These are phyloP conservation scores for Colletotrichum costaricense DNA, from an alignment of 2,329 filamentous ascomycete species.

Conservation along the genomic window DNA sequence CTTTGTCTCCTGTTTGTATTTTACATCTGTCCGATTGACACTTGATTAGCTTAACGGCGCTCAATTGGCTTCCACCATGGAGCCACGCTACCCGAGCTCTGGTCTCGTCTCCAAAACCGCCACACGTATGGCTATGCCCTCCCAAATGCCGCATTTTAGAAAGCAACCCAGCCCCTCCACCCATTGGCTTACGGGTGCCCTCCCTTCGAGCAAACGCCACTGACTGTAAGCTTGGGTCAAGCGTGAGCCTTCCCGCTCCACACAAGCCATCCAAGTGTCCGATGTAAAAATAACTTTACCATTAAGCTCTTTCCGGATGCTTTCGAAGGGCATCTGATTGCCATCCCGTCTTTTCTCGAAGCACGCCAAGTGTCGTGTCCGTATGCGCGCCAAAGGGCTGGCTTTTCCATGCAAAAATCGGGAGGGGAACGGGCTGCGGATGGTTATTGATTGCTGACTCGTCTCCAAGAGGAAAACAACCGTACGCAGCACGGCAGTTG, in stretches of 20 bases:
- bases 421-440: background rate
- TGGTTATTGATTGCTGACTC: background rate
- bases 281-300: slow-evolving; percentile 1
- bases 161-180: background rate
- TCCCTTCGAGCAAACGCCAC: background rate
- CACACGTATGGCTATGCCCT: slow-evolving; percentile 10
- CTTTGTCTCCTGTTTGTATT: background rate
- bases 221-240: slow-evolving; percentile 1
- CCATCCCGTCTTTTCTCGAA: background rate
- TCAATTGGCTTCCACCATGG: background rate
- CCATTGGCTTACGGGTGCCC: background rate
- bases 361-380: background rate
- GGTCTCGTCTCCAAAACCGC: background rate
- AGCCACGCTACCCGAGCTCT: background rate
- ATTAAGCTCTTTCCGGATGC: background rate
- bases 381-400: background rate
- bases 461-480: background rate
- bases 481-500: background rate
- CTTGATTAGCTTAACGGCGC: background rate
- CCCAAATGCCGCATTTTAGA: background rate
- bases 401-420: background rate
- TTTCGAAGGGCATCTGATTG: background rate
- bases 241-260: background rate
- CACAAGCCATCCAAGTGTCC: background rate
- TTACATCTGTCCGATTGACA: background rate